These are phyloP conservation scores for Phytophthora sp. DNA, from an alignment of 352 stramenopile species.

Conservation along the genomic window DNA sequence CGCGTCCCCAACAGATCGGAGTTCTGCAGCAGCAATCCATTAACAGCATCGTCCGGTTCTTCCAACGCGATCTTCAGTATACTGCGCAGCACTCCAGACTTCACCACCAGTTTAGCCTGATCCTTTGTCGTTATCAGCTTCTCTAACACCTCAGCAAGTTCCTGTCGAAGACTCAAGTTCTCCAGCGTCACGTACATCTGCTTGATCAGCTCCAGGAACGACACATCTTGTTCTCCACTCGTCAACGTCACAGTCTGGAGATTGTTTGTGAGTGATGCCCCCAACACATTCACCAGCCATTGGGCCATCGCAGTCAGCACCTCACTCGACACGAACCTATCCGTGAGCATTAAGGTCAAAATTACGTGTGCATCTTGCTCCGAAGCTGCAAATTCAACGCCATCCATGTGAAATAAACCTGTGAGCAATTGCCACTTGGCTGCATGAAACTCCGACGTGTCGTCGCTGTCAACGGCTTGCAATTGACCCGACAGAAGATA, in stretches of 20 bases:
- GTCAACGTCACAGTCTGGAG: conserved; percentile 26
- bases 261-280: neutral
- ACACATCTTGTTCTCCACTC: conserved; percentile 16
- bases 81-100: conserved; percentile 43
- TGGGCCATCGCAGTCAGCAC: conserved; percentile 48
- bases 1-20: conserved; percentile 22
- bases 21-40: conserved; percentile 23
- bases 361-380: conserved; percentile 24
- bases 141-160: conserved; percentile 43
- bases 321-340: conserved; percentile 44
- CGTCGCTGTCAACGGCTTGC: conserved; percentile 24
- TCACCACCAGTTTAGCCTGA: conserved; percentile 54
- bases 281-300: conserved; percentile 38
- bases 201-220: conserved; percentile 62
- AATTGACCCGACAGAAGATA: conserved; percentile 22
- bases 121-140: conserved; percentile 47
- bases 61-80: conserved; percentile 58
- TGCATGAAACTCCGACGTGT: conserved; percentile 32
- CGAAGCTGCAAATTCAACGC: conserved; percentile 2
- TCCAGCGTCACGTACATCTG: conserved; percentile 79
- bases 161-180: conserved; percentile 28
- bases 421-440: conserved; percentile 40
- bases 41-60: conserved; percentile 6
- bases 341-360: conserved; percentile 33
- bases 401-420: conserved; percentile 1